Conservation (phyloP, 2,329 filamentous ascomycete species). For the Alternaria metachromatica region DNA sequence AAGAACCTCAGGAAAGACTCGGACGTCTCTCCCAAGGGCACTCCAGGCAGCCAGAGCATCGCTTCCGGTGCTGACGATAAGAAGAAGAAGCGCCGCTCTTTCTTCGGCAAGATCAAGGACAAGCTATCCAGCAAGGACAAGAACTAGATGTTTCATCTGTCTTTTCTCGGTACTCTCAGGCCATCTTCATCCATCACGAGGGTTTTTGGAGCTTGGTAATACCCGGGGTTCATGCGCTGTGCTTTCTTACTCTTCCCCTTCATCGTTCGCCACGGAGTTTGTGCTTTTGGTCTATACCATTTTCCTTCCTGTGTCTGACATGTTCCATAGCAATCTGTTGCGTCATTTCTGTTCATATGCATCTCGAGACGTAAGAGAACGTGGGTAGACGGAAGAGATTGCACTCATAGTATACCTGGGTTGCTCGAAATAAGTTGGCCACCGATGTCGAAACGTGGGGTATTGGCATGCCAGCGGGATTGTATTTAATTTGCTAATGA, state of each 20-base stretch:
- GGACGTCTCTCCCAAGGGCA: conserved; percentile 44
- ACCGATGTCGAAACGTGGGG: conserved; percentile 5
- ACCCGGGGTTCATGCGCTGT: conserved; percentile 27
- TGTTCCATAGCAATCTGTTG: conserved; percentile 27
- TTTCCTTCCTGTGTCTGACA: conserved; percentile 30
- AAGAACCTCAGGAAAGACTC: conserved; percentile 36
- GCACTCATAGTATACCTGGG: conserved; percentile 14
- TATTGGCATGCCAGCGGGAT: conserved; percentile 12
- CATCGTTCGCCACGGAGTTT: conserved; percentile 36
- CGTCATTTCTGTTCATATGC: conserved; percentile 22
- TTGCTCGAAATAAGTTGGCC: conserved; percentile 4
- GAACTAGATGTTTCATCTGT: conserved; percentile 22
- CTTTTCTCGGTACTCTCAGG: conserved; percentile 18
- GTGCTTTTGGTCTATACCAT: conserved; percentile 47
- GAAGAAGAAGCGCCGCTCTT: conserved; percentile 57
- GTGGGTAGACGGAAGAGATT: conserved; percentile 11
- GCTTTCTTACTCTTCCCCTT: conserved; percentile 31
- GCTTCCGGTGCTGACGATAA: conserved; percentile 44
- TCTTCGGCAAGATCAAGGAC: conserved; percentile 59
- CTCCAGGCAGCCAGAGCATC: conserved; percentile 49
- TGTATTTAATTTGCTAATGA: conserved; percentile 42
- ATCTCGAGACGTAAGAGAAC: conserved; percentile 6
- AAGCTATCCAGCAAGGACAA: conserved; percentile 50
- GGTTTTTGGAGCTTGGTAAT: conserved; percentile 28
- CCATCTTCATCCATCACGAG: conserved; percentile 6